Evolutionary conservation across 148 eudicot species (phyloP), one percentile per base, ranked within the genome.

Genomic region (Vaccinium vitisidaea): DNA sequence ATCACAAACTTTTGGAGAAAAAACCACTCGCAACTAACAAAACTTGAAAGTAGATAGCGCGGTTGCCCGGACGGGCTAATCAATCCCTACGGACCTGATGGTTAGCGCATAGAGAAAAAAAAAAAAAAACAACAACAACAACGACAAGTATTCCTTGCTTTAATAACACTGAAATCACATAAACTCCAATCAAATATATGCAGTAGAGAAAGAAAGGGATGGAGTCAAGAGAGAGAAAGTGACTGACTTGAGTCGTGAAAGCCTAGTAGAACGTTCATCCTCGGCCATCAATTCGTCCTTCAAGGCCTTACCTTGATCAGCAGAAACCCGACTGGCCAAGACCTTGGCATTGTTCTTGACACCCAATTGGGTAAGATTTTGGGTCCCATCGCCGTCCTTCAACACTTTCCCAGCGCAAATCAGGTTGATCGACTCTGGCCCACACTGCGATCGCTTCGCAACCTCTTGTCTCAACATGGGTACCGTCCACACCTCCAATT

Each of bases 341-440:
- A 96, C 87, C 85, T 94, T 96, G 5, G 95, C 83, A 82, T 94
- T 96, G 58, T 89, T 87, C 75, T 88, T 92, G 50, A 96, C 10
- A 55, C 98, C 99, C 90, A 93, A 83, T 84, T 92, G 88, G 54
- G 63, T 30, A 80, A 96, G 81, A 13, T 88, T 92, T 30, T 90
- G 77, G 21, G 80, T 79, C 65, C 88, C 91, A 74, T 91, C 95
- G 46, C 88, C 87, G 80, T 92, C 94, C 71, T 80, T 91, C 46
- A 96, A 86, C 8, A 96, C 85, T 79, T 91, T 93, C n/a, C 99
- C 99, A 0, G 93, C 91, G 46, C 84, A 93, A 13, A 96, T 96
- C 19, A 96, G 89, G 80, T 93, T 93, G 75, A 96, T 87, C 23
- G 88, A 80, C 1, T 65, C 75, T 0, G 93, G 84, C 3, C 63